phyloP scores from a whole-genome alignment of 495 filamentous ascomycete genomes.

The Astrothelium subdiscretum region DNA sequence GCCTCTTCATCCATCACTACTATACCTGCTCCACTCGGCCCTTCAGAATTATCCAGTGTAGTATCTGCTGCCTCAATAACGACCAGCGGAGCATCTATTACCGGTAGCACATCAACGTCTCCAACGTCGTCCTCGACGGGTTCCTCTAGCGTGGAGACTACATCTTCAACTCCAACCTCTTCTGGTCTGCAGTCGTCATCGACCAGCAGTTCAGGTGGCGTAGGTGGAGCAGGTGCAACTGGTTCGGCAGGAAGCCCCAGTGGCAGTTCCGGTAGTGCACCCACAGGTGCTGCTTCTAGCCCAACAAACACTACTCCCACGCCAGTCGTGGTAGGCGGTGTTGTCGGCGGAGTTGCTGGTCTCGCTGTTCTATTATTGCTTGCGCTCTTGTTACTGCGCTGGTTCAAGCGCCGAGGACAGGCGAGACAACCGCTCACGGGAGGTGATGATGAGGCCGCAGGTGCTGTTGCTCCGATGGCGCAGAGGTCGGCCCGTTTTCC shows the following conservation, averaged over 20 bases:
- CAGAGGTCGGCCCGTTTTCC: constrained; percentile 13
- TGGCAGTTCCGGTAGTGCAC: not conserved
- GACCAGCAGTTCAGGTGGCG: not conserved
- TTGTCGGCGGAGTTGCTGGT: constrained; percentile 20
- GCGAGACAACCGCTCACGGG: not conserved
- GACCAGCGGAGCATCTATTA: not conserved
- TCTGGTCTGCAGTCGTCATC: not conserved
- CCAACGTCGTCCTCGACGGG: not conserved
- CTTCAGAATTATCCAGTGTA: not conserved
- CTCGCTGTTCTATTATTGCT: constrained; percentile 17
- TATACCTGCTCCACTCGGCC: not conserved
- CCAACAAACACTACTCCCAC: constrained; percentile 9
- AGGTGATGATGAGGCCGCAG: not conserved
- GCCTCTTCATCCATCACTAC: not conserved
- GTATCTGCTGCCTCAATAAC: not conserved
- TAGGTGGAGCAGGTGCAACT: not conserved
- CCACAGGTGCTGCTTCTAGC: not conserved
- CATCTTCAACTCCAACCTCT: not conserved
- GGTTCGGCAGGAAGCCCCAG: not conserved
- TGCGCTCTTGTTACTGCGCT: constrained; percentile 17
- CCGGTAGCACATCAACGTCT: not conserved
- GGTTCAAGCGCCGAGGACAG: constrained; percentile 14
- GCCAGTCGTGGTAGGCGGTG: constrained; percentile 17
- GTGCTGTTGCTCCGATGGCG: constrained; percentile 11
- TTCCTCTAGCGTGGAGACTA: not conserved